Conservation (phyloP, 805 yeast genomes). For the Dipodascopsis uninucleata region DNA sequence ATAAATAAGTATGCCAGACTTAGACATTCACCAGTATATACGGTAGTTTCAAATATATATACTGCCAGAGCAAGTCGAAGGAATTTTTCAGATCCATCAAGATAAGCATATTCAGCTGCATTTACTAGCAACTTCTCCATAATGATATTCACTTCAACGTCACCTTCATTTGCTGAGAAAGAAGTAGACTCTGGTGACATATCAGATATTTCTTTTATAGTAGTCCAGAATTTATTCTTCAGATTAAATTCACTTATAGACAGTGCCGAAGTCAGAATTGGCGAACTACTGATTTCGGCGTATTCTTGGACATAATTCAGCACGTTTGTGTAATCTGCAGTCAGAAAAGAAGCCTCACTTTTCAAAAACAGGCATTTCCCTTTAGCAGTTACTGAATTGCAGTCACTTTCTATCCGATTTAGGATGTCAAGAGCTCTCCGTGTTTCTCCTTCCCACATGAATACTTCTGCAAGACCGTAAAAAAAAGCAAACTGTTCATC, state of each 20-base stretch:
- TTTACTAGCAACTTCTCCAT: conserved; percentile 7
- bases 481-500: conserved; percentile 18
- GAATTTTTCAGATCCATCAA: conserved; percentile 15
- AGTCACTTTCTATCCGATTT: neutral
- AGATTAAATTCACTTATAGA: too few species aligned
- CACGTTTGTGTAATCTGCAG: conserved; percentile 8
- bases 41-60: conserved; percentile 5
- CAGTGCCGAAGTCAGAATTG: too few species aligned
- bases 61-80: conserved; percentile 5
- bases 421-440: conserved; percentile 4
- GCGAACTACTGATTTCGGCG: too few species aligned
- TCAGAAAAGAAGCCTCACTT: conserved; percentile 7
- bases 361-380: conserved; percentile 7
- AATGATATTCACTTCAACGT: too few species aligned
- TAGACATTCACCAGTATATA: conserved; percentile 18
- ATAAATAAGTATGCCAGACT: conserved; percentile 14
- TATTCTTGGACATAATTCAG: too few species aligned
- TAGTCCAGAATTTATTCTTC: too few species aligned
- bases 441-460: conserved; percentile 13
- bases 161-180: too few species aligned
- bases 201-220: too few species aligned
- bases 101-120: conserved; percentile 7
- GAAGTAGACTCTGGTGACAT: too few species aligned
- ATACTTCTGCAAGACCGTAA: conserved; percentile 10
- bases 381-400: neutral